A percentile compares a stretch with the other conserved stretches of the same genome.
These are phyloP conservation scores for Lupinus albus DNA, from an alignment of 306 rosid species.

Conservation along the genomic window DNA sequence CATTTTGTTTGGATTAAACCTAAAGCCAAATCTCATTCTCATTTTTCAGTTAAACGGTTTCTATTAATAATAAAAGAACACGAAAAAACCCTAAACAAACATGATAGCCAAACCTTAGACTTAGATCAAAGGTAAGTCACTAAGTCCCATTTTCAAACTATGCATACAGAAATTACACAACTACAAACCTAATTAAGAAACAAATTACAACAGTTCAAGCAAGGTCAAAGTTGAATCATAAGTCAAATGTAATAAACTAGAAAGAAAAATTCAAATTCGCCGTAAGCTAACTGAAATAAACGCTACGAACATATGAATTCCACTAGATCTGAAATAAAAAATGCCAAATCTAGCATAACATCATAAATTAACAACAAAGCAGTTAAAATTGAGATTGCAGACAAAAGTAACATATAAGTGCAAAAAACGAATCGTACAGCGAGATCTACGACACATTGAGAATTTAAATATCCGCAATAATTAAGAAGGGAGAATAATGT, in stretches of 20 bases:
- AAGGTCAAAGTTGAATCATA: background rate
- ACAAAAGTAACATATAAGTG: too few species aligned
- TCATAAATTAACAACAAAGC: too few species aligned
- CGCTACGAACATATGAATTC: background rate
- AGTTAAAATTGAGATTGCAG: too few species aligned
- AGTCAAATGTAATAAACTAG: background rate
- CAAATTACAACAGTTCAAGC: background rate
- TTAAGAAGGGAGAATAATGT: too few species aligned
- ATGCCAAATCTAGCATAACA: too few species aligned
- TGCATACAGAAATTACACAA: background rate
- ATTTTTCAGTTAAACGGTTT: too few species aligned
- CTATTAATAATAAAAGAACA: too few species aligned
- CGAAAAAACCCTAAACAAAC: background rate
- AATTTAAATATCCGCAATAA: too few species aligned
- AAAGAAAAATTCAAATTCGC: background rate
- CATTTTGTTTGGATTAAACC: too few species aligned
- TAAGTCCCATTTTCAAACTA: background rate
- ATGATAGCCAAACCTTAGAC: background rate
- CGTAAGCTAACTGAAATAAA: background rate
- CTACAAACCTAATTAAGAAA: background rate
- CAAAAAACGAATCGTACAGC: too few species aligned
- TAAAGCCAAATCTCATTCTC: too few species aligned
- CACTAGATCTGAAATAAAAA: slow-evolving; percentile 39
- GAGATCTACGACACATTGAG: too few species aligned
- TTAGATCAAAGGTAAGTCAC: background rate